Percentiles rank a stretch among this genome's conserved stretches.
These are phyloP conservation scores for Nicotiana paniculata DNA, from an alignment of 257 asterid genomes.

Conservation along the genomic window DNA sequence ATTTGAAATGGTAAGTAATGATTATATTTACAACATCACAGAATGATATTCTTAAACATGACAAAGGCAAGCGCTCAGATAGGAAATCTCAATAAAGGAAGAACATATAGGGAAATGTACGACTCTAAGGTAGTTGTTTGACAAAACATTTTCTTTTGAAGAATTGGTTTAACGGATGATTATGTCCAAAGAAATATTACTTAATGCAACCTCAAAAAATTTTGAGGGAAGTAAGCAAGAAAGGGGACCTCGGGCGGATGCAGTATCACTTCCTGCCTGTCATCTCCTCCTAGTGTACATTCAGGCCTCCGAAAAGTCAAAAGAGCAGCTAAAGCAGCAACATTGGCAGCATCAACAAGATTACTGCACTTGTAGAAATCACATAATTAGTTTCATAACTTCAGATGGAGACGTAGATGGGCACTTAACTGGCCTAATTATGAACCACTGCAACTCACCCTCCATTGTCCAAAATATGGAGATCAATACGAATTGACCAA, in stretches of 20 bases:
- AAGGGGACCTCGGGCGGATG: constrained; percentile 74
- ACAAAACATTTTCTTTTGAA: not conserved
- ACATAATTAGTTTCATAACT: not conserved
- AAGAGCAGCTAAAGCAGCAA: constrained; percentile 94
- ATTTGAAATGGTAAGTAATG: not conserved
- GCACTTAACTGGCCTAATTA: not conserved
- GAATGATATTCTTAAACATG: not conserved
- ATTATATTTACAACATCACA: not conserved
- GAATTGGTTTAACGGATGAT: not conserved
- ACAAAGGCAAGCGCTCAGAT: not conserved
- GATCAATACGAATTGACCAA: constrained; percentile 92
- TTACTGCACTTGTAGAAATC: constrained; percentile 39
- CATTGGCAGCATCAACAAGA: constrained; percentile 94
- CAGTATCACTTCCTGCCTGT: constrained; percentile 69
- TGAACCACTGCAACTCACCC: constrained; percentile 50
- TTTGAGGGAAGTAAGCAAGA: not conserved
- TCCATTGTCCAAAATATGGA: constrained; percentile 86
- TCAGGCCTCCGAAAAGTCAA: constrained; percentile 89
- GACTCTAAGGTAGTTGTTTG: not conserved
- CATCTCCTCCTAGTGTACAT: constrained; percentile 82
- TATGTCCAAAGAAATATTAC: not conserved
- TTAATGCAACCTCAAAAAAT: not conserved
- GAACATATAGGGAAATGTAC: not conserved
- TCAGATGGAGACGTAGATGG: not conserved
- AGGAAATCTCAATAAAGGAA: not conserved